Base-by-base conservation (phyloP, 805 yeast species). In the Candida schatavii region DNA sequence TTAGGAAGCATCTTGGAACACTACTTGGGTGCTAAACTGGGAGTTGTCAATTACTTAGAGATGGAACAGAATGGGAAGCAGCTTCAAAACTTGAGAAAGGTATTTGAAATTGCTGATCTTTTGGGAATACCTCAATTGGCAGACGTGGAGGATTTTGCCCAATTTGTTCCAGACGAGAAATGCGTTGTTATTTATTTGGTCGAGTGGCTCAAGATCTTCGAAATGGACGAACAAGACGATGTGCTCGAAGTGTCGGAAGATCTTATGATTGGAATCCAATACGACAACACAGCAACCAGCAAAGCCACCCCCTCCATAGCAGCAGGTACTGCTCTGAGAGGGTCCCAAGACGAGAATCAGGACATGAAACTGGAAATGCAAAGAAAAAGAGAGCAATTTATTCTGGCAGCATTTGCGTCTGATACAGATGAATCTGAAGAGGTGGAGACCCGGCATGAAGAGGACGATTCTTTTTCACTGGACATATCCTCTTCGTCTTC, bases 101-200 rank as follows among this genome's bases (percentile, higher is more conserved):
- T 78, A 1, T 54, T 81, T 22, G 50, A 52, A 2, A 55, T 66
- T 22, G 81, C 82, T 0, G 60, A 66, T 13, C 50, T 66, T 7
- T 57, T 77, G 19, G 77, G 75, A 1, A 75, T 82, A 22, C 77
- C 80, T 1, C 68, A 63, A 37, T 58, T 82, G 39, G 68, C 80
- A 4, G 83, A 79, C 40, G 72, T 68, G 1, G 81, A 77, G 27
- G 85, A 80, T 57, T 68, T 81, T 43, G 62, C 62, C 28, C 62
- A 67, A 18, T 52, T 62, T 11, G 66, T 63, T 19, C 84, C 84
- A 0, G 87, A 82, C 47, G 88, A 82, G 47, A 73, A 77, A 47
- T 71, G 81, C 31, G 65, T 82, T 13, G 68, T 81, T 48, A 72
- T 82, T 14, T 81, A 78, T 52, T 57, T 81, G 9, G 72, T 82